Evolutionary conservation across 768 basidiomycete genomes (phyloP).

Genomic region (Auriculariales sp.): DNA sequence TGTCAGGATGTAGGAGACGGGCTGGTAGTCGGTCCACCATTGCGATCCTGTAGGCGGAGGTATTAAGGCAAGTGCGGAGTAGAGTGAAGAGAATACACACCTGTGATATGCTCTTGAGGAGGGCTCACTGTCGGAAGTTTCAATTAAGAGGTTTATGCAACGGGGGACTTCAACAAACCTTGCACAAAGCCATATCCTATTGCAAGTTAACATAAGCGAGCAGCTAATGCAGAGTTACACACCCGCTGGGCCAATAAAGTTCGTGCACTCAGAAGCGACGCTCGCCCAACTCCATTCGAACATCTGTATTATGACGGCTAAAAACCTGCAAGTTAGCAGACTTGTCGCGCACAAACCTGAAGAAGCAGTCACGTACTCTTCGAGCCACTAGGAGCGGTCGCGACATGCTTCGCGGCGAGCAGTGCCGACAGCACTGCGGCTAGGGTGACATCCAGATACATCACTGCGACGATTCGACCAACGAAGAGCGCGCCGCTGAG

Average conservation of each 20-base stretch:
- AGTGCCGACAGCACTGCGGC: neutral
- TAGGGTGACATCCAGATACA: neutral
- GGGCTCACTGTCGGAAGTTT: constrained; percentile 23
- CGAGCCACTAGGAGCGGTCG: neutral
- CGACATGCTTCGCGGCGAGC: neutral
- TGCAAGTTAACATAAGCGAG: neutral
- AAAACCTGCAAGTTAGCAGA: neutral
- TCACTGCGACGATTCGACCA: neutral
- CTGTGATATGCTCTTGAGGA: constrained; percentile 38
- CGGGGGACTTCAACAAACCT: constrained; percentile 20
- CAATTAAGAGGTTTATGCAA: neutral
- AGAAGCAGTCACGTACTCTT: neutral
- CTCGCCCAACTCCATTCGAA: constrained; percentile 48
- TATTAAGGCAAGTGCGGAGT: neutral
- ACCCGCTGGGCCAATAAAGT: constrained; percentile 54
- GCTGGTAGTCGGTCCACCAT: constrained; percentile 69
- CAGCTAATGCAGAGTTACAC: neutral
- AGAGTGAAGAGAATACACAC: no score
- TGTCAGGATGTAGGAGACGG: constrained; percentile 47
- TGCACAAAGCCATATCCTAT: constrained; percentile 46
- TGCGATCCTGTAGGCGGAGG: constrained; percentile 23
- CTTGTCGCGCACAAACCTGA: neutral
- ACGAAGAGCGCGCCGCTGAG: neutral
- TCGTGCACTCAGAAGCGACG: constrained; percentile 46
- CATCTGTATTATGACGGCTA: constrained; percentile 49